Percentiles rank a stretch among this genome's conserved stretches.
Evolutionary conservation across 2,329 filamentous ascomycete species (phyloP).

Genomic region (Beauveria australis): DNA sequence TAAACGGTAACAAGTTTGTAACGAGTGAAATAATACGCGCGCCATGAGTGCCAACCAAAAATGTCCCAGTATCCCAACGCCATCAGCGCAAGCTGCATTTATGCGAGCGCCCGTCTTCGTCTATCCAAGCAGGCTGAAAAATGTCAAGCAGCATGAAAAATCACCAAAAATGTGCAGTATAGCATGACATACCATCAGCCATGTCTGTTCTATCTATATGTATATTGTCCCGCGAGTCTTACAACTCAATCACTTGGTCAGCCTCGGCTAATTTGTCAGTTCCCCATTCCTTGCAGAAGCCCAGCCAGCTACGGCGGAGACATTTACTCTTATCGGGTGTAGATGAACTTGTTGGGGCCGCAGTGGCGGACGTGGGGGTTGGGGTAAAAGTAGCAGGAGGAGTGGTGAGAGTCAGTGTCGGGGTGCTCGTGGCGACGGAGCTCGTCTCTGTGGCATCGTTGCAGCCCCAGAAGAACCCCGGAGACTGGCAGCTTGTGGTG

Average conservation of each 20-base stretch:
- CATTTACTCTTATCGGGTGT: constrained; percentile 10
- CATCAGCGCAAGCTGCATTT: not conserved
- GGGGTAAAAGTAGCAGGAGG: constrained; percentile 42
- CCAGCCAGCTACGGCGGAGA: constrained; percentile 31
- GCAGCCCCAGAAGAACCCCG: constrained; percentile 51
- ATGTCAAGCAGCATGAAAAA: not conserved
- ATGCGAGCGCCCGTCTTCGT: not conserved
- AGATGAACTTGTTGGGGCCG: constrained; percentile 24
- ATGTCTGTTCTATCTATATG: constrained; percentile 5
- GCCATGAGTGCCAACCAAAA: constrained; percentile 9
- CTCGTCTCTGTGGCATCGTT: constrained; percentile 30
- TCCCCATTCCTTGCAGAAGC: constrained; percentile 32
- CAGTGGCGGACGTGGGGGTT: constrained; percentile 21
- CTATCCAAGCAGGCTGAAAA: constrained; percentile 5
- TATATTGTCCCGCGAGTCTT: not conserved
- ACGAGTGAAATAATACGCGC: not conserved
- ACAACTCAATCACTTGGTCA: constrained; percentile 13
- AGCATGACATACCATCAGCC: not conserved
- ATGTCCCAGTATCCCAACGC: constrained; percentile 7
- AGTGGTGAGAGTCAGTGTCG: constrained; percentile 26
- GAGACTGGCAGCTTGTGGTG: constrained; percentile 26
- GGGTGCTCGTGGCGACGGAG: constrained; percentile 16
- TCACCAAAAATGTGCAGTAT: constrained; percentile 4
- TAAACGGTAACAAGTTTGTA: not conserved
- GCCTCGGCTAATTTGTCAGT: constrained; percentile 16